phyloP scores from a whole-genome alignment of 768 basidiomycete species.

The Boletus rubescentipes region DNA sequence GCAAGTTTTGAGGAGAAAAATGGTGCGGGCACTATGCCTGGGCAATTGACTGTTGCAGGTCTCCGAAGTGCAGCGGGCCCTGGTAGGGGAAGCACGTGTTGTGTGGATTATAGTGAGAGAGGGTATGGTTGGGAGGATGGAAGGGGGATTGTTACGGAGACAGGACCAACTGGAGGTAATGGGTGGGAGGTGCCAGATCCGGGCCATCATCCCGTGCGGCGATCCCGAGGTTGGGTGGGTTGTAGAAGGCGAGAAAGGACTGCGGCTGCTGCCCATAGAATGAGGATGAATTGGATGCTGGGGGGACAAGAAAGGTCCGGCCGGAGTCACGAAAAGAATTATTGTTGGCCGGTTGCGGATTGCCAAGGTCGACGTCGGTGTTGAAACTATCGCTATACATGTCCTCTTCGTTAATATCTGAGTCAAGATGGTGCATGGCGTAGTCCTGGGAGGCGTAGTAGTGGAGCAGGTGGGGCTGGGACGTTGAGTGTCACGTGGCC shows the following conservation, averaged over 20 bases:
- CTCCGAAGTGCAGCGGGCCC: conserved; percentile 51
- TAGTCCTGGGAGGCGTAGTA: conserved; percentile 17
- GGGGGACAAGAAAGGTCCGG: conserved; percentile 79
- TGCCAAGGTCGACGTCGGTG: conserved; percentile 37
- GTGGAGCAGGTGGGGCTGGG: background rate
- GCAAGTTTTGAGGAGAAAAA: conserved; percentile 51
- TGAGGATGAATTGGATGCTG: conserved; percentile 41
- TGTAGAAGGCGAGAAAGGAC: conserved; percentile 67
- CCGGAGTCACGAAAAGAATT: conserved; percentile 80
- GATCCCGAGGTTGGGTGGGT: conserved; percentile 47
- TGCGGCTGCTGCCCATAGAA: conserved; percentile 48
- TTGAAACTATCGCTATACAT: conserved; percentile 36
- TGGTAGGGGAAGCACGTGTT: conserved; percentile 58
- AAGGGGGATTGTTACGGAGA: conserved; percentile 66
- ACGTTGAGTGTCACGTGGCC: conserved; percentile 23
- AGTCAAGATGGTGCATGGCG: conserved; percentile 22
- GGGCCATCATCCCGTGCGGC: conserved; percentile 41
- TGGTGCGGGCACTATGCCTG: conserved; percentile 70
- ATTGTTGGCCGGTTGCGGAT: conserved; percentile 39
- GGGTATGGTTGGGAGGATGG: conserved; percentile 40
- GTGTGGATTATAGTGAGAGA: conserved; percentile 42
- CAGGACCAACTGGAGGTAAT: conserved; percentile 50
- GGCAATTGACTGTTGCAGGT: conserved; percentile 61
- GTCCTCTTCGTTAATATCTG: conserved; percentile 46
- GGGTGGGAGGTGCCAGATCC: conserved; percentile 52